Conservation (phyloP, 352 stramenopile genomes). For the Pythium vanterpoolii region DNA sequence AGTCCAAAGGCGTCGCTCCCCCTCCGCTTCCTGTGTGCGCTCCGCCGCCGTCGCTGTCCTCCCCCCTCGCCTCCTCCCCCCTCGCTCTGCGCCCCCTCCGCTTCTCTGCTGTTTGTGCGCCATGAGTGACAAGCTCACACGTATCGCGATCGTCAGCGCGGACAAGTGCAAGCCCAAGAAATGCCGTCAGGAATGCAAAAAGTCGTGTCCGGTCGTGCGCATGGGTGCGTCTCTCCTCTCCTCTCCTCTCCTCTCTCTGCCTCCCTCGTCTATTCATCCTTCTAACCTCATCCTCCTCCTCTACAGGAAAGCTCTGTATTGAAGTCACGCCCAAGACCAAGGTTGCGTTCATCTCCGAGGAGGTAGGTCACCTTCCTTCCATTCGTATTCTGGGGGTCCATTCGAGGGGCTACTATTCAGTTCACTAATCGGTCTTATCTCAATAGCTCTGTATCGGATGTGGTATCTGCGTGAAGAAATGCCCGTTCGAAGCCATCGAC, state of each 20-base stretch:
- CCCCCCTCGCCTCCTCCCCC: background rate
- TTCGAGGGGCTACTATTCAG: constrained; percentile 10
- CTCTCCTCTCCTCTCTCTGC: background rate
- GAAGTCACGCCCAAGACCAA: constrained; percentile 96
- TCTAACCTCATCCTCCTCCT: background rate
- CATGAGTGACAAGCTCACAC: constrained; percentile 92
- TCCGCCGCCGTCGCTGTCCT: background rate
- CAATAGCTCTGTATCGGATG: constrained; percentile 98
- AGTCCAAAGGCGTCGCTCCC: background rate
- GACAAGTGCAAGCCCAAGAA: constrained; percentile 99
- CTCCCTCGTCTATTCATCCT: background rate
- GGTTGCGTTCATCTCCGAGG: constrained; percentile 98
- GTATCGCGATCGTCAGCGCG: constrained; percentile 98
- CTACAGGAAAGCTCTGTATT: constrained; percentile 97
- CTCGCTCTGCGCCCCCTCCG: background rate
- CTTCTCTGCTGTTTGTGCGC: background rate
- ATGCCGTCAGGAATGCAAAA: constrained; percentile 99
- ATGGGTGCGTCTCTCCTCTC: constrained; percentile 68
- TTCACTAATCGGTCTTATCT: constrained; percentile 1
- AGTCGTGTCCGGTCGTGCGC: constrained; percentile 98
- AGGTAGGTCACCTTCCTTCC: constrained; percentile 26
- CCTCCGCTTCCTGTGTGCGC: background rate
- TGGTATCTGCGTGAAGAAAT: constrained; percentile 99
- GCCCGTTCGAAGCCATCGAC: constrained; percentile 98
- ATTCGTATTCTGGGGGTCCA: constrained; percentile 15